Evolutionary conservation across 2,329 filamentous ascomycete genomes (phyloP).

Genomic region (Verticillium nubilum): DNA sequence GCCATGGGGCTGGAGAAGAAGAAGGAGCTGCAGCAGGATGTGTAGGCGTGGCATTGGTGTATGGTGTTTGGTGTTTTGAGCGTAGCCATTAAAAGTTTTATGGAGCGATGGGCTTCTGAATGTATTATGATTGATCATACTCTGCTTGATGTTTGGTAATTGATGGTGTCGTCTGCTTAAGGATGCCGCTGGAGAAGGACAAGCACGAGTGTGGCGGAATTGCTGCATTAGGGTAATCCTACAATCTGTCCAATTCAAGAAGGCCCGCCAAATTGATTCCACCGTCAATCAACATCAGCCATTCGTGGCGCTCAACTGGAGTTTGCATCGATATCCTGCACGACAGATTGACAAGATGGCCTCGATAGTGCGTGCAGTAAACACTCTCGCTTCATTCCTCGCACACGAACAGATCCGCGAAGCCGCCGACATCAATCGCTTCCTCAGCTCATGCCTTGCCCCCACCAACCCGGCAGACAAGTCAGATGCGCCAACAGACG

Average conservation of each 20-base stretch:
- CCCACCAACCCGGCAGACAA: background rate
- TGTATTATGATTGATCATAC: background rate
- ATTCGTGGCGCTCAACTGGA: no score
- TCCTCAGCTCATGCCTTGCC: background rate
- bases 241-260: no score
- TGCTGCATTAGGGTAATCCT: no score
- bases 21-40: conserved; percentile 12
- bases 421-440: conserved; percentile 1
- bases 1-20: conserved; percentile 10
- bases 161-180: no score
- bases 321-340: no score
- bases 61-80: background rate
- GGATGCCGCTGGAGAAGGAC: no score
- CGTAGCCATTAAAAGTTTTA: background rate
- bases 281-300: no score
- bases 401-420: conserved; percentile 1
- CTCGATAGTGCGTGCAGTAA: conserved; percentile 6
- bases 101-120: background rate
- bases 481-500: conserved; percentile 1
- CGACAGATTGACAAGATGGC: no score
- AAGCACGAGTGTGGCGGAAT: no score
- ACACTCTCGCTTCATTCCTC: conserved; percentile 5
- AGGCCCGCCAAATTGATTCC: no score
- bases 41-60: background rate
- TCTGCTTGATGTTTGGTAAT: background rate